A percentile compares a stretch with the other conserved stretches of the same genome.
Conservation (phyloP, 1,284 basidiomycete genomes). For the Coniophora puteana region DNA sequence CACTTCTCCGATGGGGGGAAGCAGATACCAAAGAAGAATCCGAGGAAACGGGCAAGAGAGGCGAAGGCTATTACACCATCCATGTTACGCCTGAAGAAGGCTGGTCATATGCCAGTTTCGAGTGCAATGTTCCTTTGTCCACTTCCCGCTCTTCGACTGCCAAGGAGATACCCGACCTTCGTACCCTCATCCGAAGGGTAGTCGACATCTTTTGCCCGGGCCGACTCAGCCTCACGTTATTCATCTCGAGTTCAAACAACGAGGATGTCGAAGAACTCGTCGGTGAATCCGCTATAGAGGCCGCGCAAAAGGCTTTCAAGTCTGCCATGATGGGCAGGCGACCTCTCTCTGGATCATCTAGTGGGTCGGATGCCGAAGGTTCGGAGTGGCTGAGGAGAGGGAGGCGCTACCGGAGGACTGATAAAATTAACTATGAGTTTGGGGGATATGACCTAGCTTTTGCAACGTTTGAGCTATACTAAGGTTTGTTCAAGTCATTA, state of each 20-base stretch:
- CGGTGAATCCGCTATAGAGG: constrained; percentile 55
- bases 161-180: constrained; percentile 64
- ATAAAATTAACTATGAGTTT: constrained; percentile 98
- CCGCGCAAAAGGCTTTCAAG: constrained; percentile 68
- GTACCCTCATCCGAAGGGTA: constrained; percentile 82
- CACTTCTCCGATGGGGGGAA: constrained; percentile 71
- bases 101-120: constrained; percentile 97
- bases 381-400: constrained; percentile 6
- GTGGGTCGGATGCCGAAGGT: constrained; percentile 9
- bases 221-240: constrained; percentile 85
- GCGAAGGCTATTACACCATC: constrained; percentile 96
- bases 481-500: constrained; percentile 16
- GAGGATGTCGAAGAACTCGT: constrained; percentile 46
- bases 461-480: constrained; percentile 74
- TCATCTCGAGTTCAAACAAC: constrained; percentile 73
- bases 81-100: constrained; percentile 98
- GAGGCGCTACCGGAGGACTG: constrained; percentile 67
- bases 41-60: constrained; percentile 23
- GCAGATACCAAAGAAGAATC: constrained; percentile 23
- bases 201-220: constrained; percentile 92
- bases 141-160: constrained; percentile 31
- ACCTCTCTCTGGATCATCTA: constrained; percentile 19
- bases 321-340: constrained; percentile 42
- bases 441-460: constrained; percentile 95
- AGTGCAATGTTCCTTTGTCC: constrained; percentile 92